Percentiles rank a stretch among this genome's conserved stretches.
Evolutionary conservation across 2,329 filamentous ascomycete species (phyloP).

Genomic region (Verticillium albo-atrum): DNA sequence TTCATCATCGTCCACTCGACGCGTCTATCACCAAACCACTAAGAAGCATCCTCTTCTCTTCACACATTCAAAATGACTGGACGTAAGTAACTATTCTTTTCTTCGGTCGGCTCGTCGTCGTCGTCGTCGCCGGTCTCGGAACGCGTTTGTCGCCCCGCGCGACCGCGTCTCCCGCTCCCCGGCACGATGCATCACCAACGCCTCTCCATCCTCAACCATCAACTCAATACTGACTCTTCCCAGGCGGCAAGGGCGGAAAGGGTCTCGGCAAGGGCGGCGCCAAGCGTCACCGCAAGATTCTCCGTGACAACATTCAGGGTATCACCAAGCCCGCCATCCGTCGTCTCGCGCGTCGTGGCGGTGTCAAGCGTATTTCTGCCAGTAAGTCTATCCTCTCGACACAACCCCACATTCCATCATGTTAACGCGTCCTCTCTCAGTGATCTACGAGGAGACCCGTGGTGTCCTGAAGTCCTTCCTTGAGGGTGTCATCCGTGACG

Average conservation of each 20-base stretch:
- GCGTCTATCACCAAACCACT: slow-evolving; percentile 9
- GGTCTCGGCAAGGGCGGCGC: slow-evolving; percentile 97
- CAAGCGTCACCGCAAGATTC: slow-evolving; percentile 99
- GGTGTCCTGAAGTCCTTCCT: slow-evolving; percentile 77
- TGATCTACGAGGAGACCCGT: slow-evolving; percentile 78
- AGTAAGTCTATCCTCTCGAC: slow-evolving; percentile 50
- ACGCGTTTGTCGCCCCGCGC: not conserved
- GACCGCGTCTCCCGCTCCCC: not conserved
- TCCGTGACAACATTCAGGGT: slow-evolving; percentile 99
- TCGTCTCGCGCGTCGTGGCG: slow-evolving; percentile 97
- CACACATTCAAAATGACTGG: slow-evolving; percentile 61
- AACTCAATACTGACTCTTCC: slow-evolving; percentile 9
- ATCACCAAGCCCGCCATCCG: slow-evolving; percentile 98
- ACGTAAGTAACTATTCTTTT: slow-evolving; percentile 51
- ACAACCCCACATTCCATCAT: not conserved
- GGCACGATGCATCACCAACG: slow-evolving; percentile 1
- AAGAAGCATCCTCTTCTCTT: slow-evolving; percentile 7
- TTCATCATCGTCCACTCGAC: slow-evolving; percentile 12
- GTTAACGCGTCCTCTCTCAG: slow-evolving; percentile 22
- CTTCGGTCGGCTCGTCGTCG: slow-evolving; percentile 10
- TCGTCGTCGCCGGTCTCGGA: slow-evolving; percentile 10
- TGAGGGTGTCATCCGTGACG: slow-evolving; percentile 71
- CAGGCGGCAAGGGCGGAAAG: slow-evolving; percentile 94
- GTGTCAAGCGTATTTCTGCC: slow-evolving; percentile 99
- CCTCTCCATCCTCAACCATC: not conserved